Evolutionary conservation across 164 flowering plant species (phyloP).

Genomic region (Chimonanthus praecox): DNA sequence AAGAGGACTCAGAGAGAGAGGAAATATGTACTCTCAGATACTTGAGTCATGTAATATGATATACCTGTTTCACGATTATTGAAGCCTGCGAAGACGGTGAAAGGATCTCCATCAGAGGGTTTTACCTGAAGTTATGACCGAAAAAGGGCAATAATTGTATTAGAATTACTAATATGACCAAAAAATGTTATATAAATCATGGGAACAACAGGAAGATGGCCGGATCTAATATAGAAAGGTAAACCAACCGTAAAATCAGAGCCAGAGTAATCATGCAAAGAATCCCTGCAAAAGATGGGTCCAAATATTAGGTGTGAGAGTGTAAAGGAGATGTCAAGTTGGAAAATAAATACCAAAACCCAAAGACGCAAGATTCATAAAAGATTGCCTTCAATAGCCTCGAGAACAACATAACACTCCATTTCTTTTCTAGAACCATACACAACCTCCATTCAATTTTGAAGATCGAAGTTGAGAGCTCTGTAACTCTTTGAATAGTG

Average conservation of each 20-base stretch:
- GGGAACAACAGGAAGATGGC: not conserved
- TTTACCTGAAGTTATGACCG: conserved; percentile 1
- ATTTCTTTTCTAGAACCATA: no score
- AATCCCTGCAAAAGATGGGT: conserved; percentile 33
- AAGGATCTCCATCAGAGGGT: conserved; percentile 24
- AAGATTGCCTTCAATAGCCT: no score
- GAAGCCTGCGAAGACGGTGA: conserved; percentile 18
- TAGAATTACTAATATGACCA: not conserved
- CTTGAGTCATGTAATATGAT: not conserved
- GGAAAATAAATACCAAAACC: not conserved
- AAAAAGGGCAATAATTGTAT: not conserved
- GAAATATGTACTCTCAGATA: not conserved
- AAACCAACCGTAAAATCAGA: conserved; percentile 40
- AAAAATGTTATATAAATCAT: not conserved
- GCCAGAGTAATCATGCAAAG: conserved; percentile 43
- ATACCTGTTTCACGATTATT: conserved; percentile 34
- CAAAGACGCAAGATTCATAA: conserved; percentile 1
- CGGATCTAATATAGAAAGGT: not conserved
- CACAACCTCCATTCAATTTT: no score
- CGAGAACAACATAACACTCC: no score
- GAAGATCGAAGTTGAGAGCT: no score
- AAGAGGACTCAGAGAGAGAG: not conserved
- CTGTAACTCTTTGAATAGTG: no score
- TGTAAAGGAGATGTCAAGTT: not conserved
- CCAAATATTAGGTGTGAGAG: conserved; percentile 9